Evolutionary conservation across 768 basidiomycete species (phyloP), one percentile per base, ranked within the genome.

Genomic region (Pleurotus djamor): DNA sequence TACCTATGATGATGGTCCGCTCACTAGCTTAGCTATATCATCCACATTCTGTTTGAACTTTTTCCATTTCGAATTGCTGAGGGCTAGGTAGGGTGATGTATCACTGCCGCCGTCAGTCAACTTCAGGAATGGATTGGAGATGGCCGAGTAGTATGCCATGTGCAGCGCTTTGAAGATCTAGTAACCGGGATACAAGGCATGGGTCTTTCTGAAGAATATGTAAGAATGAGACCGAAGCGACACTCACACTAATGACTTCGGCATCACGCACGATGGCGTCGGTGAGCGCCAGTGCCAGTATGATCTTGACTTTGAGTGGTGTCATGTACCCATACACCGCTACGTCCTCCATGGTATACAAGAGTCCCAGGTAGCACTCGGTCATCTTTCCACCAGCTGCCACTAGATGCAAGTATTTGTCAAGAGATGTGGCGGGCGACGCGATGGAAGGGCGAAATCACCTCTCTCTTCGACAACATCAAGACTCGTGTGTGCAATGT

Each of bases 391-490:
- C 78, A 14, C 79, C 81, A 60, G 79, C 76, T 68, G 67, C 72
- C 45, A 80, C 80, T 81, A 62, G 57, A 48, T 52, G 52, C 43
- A 57, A 35, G 37, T 43, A 34, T 32, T 17, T 57, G 37, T 32
- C 34, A 60, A 37, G 59, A 17, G 47, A 49, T 49, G 59, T 7
- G 37, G 57, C 32, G 16, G 52, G 52, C 32, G 51, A 33, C 57
- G 52, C 54, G 16, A 61, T 61, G 63, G 43, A 63, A 86, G 74
- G 66, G 16, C 16, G 21, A 56, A 36, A 32, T 13, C 17, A 94
- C 94, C 85, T 79, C 92, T 87, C 75, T 96, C 94, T 66, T 96
- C 94, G 65, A 96, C 86, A 58, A 94, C 89, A 72, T 96, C 94
- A 65, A 96, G 74, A 57, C 89, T 89, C 17, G 91, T 94, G 71